A percentile compares a stretch with the other conserved stretches of the same genome.
phyloP scores from a whole-genome alignment of 352 stramenopile species.

The Pythium guiyangense region DNA sequence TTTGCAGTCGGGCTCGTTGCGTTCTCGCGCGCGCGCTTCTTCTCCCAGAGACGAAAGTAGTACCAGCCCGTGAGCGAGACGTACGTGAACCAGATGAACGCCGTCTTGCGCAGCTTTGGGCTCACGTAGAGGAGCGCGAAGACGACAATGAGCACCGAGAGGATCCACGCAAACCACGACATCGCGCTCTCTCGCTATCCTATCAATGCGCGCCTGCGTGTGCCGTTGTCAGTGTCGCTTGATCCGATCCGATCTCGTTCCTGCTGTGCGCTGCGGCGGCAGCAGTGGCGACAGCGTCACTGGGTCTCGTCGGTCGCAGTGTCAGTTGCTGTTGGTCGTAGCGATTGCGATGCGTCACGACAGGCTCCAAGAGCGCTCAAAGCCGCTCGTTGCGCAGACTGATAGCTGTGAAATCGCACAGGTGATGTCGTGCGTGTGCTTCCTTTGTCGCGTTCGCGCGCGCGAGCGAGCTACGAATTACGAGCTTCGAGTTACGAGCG shows the following conservation, averaged over 20 bases:
- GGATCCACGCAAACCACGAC: conserved; percentile 22
- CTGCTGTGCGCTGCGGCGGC: no score
- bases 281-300: neutral
- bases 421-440: no score
- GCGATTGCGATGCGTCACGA: neutral
- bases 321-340: neutral
- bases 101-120: conserved; percentile 46
- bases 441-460: no score
- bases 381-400: neutral
- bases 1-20: conserved; percentile 11
- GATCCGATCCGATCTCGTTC: neutral
- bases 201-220: neutral
- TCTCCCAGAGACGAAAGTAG: conserved; percentile 77
- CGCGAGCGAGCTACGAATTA: no score
- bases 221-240: neutral
- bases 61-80: conserved; percentile 80
- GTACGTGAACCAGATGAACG: conserved; percentile 74
- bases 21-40: conserved; percentile 31
- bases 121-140: conserved; percentile 39
- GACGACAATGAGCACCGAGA: conserved; percentile 33
- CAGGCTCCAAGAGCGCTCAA: neutral
- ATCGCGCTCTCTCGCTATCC: neutral
- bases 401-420: no score
- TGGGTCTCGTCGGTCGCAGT: neutral
- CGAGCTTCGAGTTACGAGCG: no score